Evolutionary conservation across 306 rosid genomes (phyloP).

Genomic region (Prinsepia uniflora): DNA sequence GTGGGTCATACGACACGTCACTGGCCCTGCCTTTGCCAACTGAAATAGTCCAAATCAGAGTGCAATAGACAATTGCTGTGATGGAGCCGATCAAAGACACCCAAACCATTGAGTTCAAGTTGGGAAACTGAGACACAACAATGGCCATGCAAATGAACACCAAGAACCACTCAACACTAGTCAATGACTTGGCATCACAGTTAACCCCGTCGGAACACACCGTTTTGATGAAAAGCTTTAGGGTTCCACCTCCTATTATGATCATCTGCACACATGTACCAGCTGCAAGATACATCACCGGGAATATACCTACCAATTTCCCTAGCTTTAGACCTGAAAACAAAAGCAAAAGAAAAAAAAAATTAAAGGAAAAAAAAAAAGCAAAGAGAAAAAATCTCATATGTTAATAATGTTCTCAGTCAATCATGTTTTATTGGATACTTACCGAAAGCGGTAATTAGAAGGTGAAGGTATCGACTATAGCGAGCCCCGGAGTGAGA

Average conservation of each 20-base stretch:
- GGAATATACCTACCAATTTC: slow-evolving; percentile 36
- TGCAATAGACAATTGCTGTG: slow-evolving; percentile 9
- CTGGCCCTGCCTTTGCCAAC: background rate
- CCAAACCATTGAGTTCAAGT: slow-evolving; percentile 9
- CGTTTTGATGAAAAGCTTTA: slow-evolving; percentile 8
- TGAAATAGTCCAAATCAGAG: slow-evolving; percentile 13
- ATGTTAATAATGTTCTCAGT: background rate
- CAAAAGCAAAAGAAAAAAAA: background rate
- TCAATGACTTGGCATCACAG: slow-evolving; percentile 9
- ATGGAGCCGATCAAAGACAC: slow-evolving; percentile 1
- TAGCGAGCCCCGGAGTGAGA: slow-evolving; percentile 48
- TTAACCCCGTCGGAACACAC: slow-evolving; percentile 9
- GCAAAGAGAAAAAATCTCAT: too few species aligned
- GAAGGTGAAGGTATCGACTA: slow-evolving; percentile 51
- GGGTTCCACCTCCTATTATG: slow-evolving; percentile 45
- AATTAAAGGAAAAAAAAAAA: too few species aligned
- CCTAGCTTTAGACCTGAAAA: slow-evolving; percentile 45
- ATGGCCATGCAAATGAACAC: slow-evolving; percentile 6
- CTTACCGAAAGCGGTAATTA: slow-evolving; percentile 47
- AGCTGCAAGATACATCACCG: slow-evolving; percentile 50
- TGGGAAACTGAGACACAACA: slow-evolving; percentile 11
- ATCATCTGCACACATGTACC: slow-evolving; percentile 53
- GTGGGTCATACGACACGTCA: background rate
- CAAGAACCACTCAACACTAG: slow-evolving; percentile 2
- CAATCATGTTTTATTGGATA: background rate